Evolutionary conservation across 441 rosid species (phyloP).

Genomic region (Macaranga tanarius): DNA sequence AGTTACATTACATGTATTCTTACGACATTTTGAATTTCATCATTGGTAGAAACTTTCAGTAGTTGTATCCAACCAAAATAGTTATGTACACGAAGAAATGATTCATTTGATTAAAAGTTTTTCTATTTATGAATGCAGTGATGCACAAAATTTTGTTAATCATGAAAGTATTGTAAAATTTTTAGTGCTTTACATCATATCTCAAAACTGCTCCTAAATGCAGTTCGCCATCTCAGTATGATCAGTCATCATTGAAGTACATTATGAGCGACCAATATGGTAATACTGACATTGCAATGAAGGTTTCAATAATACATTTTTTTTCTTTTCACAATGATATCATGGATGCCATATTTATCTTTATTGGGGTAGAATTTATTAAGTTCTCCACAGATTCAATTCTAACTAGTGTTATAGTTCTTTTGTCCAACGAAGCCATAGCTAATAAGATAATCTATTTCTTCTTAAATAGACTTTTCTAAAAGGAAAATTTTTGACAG

Average conservation of each 20-base stretch:
- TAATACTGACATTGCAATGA: not conserved
- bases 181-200: not conserved
- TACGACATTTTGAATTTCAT: conserved; percentile 24
- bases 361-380: no score
- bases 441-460: no score
- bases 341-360: no score
- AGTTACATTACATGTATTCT: conserved; percentile 21
- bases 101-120: conserved; percentile 19
- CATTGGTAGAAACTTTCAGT: conserved; percentile 21
- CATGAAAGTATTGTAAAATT: not conserved
- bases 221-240: not conserved
- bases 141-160: not conserved
- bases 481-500: not conserved
- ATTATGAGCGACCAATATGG: not conserved
- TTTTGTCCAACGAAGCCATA: no score
- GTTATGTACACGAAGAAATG: conserved; percentile 24
- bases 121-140: conserved; percentile 4
- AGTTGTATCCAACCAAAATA: conserved; percentile 31
- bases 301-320: not conserved
- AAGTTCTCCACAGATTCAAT: no score
- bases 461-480: no score
- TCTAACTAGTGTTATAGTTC: no score
- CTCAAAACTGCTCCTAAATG: not conserved
- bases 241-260: not conserved
- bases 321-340: no score